Evolutionary conservation across 352 stramenopile genomes (phyloP).

Genomic region (Globisporangium parvum): DNA sequence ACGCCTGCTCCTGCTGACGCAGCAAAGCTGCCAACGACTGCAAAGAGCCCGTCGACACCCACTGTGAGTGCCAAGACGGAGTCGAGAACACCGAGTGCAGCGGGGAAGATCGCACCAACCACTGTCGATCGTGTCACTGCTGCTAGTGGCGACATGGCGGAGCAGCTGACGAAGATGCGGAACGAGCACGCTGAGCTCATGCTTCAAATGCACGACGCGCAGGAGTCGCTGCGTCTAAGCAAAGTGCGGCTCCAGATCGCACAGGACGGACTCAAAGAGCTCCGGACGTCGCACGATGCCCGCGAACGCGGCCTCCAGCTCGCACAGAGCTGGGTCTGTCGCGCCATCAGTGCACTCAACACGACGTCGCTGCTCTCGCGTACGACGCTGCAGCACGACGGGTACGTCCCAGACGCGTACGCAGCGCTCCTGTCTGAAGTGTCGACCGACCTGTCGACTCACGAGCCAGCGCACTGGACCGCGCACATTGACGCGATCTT

Average conservation of each 20-base stretch:
- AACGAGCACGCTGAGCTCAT: conserved; percentile 62
- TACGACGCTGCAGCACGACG: conserved; percentile 19
- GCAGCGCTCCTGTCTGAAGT: conserved; percentile 31
- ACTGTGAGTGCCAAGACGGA: neutral
- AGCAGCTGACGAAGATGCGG: conserved; percentile 71
- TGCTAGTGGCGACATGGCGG: conserved; percentile 46
- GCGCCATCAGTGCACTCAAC: conserved; percentile 51
- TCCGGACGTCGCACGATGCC: conserved; percentile 60
- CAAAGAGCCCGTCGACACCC: neutral
- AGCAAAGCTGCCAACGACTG: neutral
- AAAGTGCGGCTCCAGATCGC: conserved; percentile 53
- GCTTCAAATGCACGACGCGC: conserved; percentile 55
- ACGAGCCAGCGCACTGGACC: neutral
- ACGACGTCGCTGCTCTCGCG: conserved; percentile 30
- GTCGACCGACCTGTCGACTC: neutral
- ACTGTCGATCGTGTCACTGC: conserved; percentile 55
- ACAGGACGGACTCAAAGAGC: conserved; percentile 46
- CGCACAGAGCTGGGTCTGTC: conserved; percentile 50
- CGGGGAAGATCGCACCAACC: conserved; percentile 22
- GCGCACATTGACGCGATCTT: conserved; percentile 59
- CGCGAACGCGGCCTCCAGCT: conserved; percentile 52
- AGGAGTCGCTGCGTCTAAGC: conserved; percentile 57
- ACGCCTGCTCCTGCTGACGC: neutral
- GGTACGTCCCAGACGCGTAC: conserved; percentile 49
- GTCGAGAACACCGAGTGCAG: neutral